Evolutionary conservation across 1,284 basidiomycete genomes (phyloP).

Genomic region (Paramarasmius palmivorus): DNA sequence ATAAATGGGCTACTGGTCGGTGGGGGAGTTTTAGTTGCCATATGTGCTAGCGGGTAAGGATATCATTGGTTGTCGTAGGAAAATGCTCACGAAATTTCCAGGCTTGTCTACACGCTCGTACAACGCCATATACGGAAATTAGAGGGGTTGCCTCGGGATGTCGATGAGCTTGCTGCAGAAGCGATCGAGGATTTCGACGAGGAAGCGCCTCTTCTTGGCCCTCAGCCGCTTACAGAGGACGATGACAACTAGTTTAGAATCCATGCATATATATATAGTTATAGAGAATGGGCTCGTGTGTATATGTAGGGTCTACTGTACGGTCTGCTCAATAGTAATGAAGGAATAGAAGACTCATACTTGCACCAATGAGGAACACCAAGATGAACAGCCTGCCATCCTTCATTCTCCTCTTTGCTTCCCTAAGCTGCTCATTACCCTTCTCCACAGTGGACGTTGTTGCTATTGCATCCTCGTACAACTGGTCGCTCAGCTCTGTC

Average conservation of each 20-base stretch:
- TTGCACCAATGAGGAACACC: slow-evolving; percentile 85
- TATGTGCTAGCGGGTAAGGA: slow-evolving; percentile 66
- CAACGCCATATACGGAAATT: slow-evolving; percentile 60
- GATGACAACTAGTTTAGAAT: not conserved
- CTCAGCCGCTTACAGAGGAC: not conserved
- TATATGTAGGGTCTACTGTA: not conserved
- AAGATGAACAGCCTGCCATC: slow-evolving; percentile 84
- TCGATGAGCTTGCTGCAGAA: slow-evolving; percentile 59
- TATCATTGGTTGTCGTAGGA: slow-evolving; percentile 2
- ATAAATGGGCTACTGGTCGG: slow-evolving; percentile 61
- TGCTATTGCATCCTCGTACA: slow-evolving; percentile 87
- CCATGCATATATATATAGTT: not conserved
- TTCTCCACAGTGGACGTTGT: slow-evolving; percentile 83
- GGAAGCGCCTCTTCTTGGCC: slow-evolving; percentile 56
- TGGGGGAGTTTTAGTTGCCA: slow-evolving; percentile 55
- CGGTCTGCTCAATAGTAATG: slow-evolving; percentile 68
- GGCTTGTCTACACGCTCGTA: slow-evolving; percentile 64
- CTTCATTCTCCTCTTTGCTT: slow-evolving; percentile 79
- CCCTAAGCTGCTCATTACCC: slow-evolving; percentile 83
- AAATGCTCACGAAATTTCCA: slow-evolving; percentile 27
- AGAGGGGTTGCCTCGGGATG: slow-evolving; percentile 47
- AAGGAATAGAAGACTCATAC: slow-evolving; percentile 83
- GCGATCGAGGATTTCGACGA: slow-evolving; percentile 66
- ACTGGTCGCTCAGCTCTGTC: slow-evolving; percentile 85
- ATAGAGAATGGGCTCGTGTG: slow-evolving; percentile 1